Percentiles rank a stretch among this genome's conserved stretches.
Conservation (phyloP, 208 protist species). For the Naegleria gruberi region DNA sequence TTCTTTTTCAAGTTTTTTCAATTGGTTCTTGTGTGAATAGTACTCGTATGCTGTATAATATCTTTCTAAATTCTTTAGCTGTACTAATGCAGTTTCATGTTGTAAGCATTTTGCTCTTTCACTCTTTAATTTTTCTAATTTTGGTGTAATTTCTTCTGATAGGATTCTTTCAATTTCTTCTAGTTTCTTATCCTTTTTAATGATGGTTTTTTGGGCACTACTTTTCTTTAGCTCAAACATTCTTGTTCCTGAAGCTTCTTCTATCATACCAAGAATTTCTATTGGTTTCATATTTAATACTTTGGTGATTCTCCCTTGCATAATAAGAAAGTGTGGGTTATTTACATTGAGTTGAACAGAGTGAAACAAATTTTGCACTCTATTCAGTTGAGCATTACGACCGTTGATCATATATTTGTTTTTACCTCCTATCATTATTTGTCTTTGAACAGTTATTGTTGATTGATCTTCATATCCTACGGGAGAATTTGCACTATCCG, state of each 20-base stretch:
- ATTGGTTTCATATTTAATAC: slow-evolving; percentile 99
- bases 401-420: slow-evolving; percentile 99
- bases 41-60: slow-evolving; percentile 60
- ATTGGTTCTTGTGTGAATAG: background rate
- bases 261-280: slow-evolving; percentile 96
- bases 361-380: slow-evolving; percentile 98
- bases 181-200: slow-evolving; percentile 98
- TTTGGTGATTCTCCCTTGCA: slow-evolving; percentile 99
- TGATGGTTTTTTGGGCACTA: slow-evolving; percentile 88
- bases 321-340: slow-evolving; percentile 99
- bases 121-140: slow-evolving; percentile 61
- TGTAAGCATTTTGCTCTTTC: slow-evolving; percentile 57
- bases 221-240: slow-evolving; percentile 98
- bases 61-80: slow-evolving; percentile 51
- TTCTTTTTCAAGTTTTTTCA: background rate
- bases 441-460: slow-evolving; percentile 92
- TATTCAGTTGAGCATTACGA: slow-evolving; percentile 79
- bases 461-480: slow-evolving; percentile 92
- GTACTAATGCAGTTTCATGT: slow-evolving; percentile 44
- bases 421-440: slow-evolving; percentile 85
- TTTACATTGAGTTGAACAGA: slow-evolving; percentile 99
- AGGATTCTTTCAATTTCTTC: slow-evolving; percentile 87
- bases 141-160: slow-evolving; percentile 73
- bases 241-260: slow-evolving; percentile 98
- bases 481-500: slow-evolving; percentile 81